Percentiles rank a stretch among this genome's conserved stretches.
Evolutionary conservation across 148 eudicot species (phyloP).

Genomic region (Camellia lanceoleosa): DNA sequence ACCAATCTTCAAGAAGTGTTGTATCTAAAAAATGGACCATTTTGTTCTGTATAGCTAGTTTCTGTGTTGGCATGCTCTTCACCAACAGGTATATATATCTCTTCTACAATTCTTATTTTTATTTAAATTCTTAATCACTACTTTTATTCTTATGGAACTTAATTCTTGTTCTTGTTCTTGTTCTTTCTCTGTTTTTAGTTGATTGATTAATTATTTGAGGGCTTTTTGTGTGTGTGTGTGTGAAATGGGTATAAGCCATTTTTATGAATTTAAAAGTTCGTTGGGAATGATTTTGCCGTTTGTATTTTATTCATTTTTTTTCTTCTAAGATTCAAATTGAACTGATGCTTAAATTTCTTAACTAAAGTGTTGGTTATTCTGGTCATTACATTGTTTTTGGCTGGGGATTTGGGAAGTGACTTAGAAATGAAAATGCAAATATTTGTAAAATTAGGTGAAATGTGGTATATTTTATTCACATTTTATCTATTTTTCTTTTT

Average conservation of each 20-base stretch:
- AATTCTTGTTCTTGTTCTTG: neutral
- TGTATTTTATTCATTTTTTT: neutral
- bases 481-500: too few relatives aligned
- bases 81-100: slow-evolving; percentile 45
- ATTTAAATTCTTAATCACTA: neutral
- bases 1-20: slow-evolving; percentile 37
- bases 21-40: slow-evolving; percentile 44
- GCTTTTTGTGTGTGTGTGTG: neutral
- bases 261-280: neutral
- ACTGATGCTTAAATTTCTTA: neutral
- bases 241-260: neutral
- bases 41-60: slow-evolving; percentile 55
- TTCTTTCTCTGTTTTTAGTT: neutral
- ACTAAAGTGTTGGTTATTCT: neutral
- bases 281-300: neutral
- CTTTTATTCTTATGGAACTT: neutral
- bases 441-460: too few relatives aligned
- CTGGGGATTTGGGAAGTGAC: too few relatives aligned
- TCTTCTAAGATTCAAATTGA: slow-evolving; percentile 8
- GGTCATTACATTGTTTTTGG: neutral
- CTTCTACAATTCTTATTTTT: neutral
- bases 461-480: too few relatives aligned
- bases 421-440: too few relatives aligned
- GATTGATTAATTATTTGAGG: too few relatives aligned
- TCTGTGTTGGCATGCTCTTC: slow-evolving; percentile 64